A percentile compares a stretch with the other conserved stretches of the same genome.
These are phyloP conservation scores for Mycena alexandri DNA, from an alignment of 768 basidiomycete genomes.

Conservation along the genomic window DNA sequence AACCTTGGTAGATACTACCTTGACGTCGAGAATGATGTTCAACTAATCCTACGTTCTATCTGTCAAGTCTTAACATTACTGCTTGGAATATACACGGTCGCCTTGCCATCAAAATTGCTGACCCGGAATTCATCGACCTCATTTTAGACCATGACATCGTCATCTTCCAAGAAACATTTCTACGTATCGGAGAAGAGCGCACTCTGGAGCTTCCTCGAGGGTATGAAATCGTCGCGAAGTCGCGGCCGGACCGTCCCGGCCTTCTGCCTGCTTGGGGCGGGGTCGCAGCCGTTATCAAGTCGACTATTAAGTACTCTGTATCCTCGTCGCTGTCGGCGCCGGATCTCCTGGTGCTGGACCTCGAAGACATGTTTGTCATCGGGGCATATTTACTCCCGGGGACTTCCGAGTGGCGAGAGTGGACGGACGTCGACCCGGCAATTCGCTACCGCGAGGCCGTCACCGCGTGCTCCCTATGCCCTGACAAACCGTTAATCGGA, in stretches of 20 bases:
- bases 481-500: slow-evolving; percentile 1
- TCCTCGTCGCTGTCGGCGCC: not conserved
- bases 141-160: not conserved
- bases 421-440: not conserved
- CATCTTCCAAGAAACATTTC: slow-evolving; percentile 9
- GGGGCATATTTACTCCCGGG: slow-evolving; percentile 3
- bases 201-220: not conserved
- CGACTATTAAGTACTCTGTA: not conserved
- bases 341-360: slow-evolving; percentile 13
- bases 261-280: slow-evolving; percentile 5
- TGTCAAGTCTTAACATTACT: slow-evolving; percentile 2
- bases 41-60: too few relatives aligned
- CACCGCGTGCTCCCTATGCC: not conserved
- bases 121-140: not conserved
- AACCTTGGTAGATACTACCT: too few relatives aligned
- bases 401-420: not conserved
- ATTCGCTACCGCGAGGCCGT: slow-evolving; percentile 1
- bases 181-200: not conserved
- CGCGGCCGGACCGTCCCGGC: not conserved
- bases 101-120: not conserved
- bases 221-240: not conserved
- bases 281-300: not conserved
- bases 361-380: slow-evolving; percentile 4
- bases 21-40: too few relatives aligned
- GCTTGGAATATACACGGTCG: slow-evolving; percentile 13